These are phyloP conservation scores for Dendrocalamus latiflorus DNA, from an alignment of 202 grass and related monocot species.

Conservation along the genomic window DNA sequence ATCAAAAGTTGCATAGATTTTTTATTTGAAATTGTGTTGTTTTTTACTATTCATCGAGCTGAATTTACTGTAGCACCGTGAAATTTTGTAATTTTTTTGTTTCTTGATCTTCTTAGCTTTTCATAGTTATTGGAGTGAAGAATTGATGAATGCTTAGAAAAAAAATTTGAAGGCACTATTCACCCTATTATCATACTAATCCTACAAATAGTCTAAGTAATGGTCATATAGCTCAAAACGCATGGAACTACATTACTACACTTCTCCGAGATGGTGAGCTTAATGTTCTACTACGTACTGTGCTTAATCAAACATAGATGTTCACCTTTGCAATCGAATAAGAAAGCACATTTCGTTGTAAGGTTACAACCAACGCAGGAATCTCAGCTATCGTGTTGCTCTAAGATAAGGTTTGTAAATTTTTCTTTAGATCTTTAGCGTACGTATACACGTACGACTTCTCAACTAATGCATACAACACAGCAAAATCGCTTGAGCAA, in stretches of 20 bases:
- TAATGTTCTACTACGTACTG: not conserved
- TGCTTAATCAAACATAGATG: not conserved
- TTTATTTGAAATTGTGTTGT: no score
- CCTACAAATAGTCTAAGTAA: not conserved
- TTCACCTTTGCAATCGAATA: not conserved
- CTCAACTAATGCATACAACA: constrained; percentile 25
- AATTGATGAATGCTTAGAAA: no score
- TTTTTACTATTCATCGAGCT: no score
- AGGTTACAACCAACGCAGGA: constrained; percentile 35
- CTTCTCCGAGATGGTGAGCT: not conserved
- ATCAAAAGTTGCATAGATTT: no score
- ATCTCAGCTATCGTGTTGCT: not conserved
- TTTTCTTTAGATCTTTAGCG: not conserved
- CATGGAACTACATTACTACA: not conserved
- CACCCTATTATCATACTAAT: no score
- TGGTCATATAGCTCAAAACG: not conserved
- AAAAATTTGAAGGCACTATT: no score
- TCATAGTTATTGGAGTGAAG: no score
- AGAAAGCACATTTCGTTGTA: not conserved
- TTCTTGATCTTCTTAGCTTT: no score
- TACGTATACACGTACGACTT: not conserved
- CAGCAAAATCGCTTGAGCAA: constrained; percentile 38
- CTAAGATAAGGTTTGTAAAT: not conserved
- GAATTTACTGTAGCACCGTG: no score
- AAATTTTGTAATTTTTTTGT: no score